Evolutionary conservation across 2,329 filamentous ascomycete species (phyloP).

Genomic region (Sphaerulina populicola): DNA sequence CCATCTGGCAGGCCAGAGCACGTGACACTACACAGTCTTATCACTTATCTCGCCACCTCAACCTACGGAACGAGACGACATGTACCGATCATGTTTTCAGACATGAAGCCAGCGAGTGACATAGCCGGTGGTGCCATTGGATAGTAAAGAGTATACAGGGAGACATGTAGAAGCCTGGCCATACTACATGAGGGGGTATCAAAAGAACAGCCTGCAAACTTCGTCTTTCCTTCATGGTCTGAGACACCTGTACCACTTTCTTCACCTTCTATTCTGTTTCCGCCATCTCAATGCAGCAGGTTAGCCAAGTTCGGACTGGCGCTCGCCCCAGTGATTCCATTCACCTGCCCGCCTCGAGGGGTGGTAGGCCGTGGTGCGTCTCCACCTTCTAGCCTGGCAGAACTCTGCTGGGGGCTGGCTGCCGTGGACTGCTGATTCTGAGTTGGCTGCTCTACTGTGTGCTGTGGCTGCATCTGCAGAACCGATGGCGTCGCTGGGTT

Average conservation of each 20-base stretch:
- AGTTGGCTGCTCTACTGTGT: constrained; percentile 1
- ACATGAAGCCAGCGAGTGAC: too few relatives aligned
- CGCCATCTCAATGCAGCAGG: constrained; percentile 35
- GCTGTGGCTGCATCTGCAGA: constrained; percentile 14
- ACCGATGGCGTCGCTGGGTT: constrained; percentile 5
- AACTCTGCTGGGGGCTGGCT: constrained; percentile 12
- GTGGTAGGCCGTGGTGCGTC: constrained; percentile 21
- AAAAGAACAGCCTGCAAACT: not conserved
- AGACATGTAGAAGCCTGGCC: not conserved
- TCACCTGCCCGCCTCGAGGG: constrained; percentile 22
- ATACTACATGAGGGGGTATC: not conserved
- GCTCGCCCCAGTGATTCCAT: constrained; percentile 32
- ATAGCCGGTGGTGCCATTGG: too few relatives aligned
- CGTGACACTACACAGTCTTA: not conserved
- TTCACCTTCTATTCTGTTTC: not conserved
- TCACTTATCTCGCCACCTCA: not conserved
- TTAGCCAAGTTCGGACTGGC: constrained; percentile 44
- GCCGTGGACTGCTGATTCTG: constrained; percentile 8
- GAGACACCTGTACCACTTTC: not conserved
- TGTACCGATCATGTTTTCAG: too few relatives aligned
- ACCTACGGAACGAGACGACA: too few relatives aligned
- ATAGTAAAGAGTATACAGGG: too few relatives aligned
- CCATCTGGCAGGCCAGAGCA: not conserved
- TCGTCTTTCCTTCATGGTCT: not conserved
- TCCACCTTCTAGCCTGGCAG: constrained; percentile 13